Conservation (phyloP, 148 eudicot species). For the Vaccinium myrtillus region DNA sequence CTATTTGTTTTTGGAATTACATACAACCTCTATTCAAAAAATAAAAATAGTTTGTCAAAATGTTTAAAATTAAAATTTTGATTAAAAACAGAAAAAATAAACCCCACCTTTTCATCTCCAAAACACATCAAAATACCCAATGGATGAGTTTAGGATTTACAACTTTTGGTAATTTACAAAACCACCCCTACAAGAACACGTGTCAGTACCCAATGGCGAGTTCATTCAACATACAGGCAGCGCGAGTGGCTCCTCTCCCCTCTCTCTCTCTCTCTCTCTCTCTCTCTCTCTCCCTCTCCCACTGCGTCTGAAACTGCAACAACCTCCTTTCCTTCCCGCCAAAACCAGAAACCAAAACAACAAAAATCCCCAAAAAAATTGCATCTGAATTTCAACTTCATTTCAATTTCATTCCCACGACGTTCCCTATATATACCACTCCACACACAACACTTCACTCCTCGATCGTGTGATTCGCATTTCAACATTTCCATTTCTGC, state of each 20-base stretch:
- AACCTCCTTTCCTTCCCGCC: conserved; percentile 2
- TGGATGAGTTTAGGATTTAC: too few relatives aligned
- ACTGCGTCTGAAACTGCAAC: conserved; percentile 5
- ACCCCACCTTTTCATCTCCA: too few relatives aligned
- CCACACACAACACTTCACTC: neutral
- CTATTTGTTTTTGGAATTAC: too few relatives aligned
- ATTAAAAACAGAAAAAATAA: too few relatives aligned
- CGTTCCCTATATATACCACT: neutral
- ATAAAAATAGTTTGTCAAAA: too few relatives aligned
- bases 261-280: too few relatives aligned
- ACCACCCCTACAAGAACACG: neutral
- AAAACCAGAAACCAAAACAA: neutral
- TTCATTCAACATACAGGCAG: neutral
- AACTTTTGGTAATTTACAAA: too few relatives aligned
- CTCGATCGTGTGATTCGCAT: neutral
- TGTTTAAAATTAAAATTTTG: too few relatives aligned
- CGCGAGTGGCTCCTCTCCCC: neutral
- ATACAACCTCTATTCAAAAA: too few relatives aligned
- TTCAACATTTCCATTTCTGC: neutral
- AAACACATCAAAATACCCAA: too few relatives aligned
- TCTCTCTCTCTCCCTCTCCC: too few relatives aligned
- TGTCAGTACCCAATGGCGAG: neutral
- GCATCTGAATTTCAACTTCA: neutral
- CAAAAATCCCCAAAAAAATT: neutral
- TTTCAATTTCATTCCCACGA: neutral